Evolutionary conservation across 805 yeast species (phyloP), one percentile per base, ranked within the genome.

Genomic region (Hanseniaspora nectarophila): DNA sequence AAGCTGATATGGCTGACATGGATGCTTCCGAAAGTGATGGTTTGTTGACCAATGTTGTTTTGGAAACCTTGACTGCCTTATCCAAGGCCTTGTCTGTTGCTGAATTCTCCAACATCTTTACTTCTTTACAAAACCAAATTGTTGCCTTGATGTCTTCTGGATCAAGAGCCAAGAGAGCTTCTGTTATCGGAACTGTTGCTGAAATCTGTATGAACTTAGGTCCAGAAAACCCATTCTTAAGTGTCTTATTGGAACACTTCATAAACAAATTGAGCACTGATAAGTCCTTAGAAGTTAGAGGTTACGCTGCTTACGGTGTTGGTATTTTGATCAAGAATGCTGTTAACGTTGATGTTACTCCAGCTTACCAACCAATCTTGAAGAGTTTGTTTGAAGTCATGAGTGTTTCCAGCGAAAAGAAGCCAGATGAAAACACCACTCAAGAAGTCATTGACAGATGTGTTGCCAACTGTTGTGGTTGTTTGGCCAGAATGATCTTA

Each of bases 231-330:
- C 85, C 86, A 54, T 82, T 73, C 70, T 68, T 81, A 35, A 76
- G 78, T 57, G 86, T 83, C 57, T 71, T 92, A 62, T 70, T 87
- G 61, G 78, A 81, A 63, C 71, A 82, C 37, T 82, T 92, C 64
- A 71, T 76, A 47, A 74, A 78, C 55, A 80, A 82, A 58, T 73
- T 90, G 56, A 75, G 82, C 53, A 79, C 80, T 62, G 88, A 84
- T 64, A 78, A 78, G 61, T 82, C 92, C 15, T 72, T 85, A 56
- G 95, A 87, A 63, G 97, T 87, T 54, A 83, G 90, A 69, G 89
- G 95, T 60, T 85, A 88, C 60, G 90, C 97, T 49, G 96, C 97
- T 16, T 92, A 87, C 66, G 98, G 97, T 73, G 80, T 85, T 59
- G 98, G 98, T 60, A 68, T 88, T 55, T 68, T 88, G 55, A 66